Evolutionary conservation across 1,139 yeast species (phyloP), one percentile per base, ranked within the genome.

Genomic region (Debaryomyces robertsiae): DNA sequence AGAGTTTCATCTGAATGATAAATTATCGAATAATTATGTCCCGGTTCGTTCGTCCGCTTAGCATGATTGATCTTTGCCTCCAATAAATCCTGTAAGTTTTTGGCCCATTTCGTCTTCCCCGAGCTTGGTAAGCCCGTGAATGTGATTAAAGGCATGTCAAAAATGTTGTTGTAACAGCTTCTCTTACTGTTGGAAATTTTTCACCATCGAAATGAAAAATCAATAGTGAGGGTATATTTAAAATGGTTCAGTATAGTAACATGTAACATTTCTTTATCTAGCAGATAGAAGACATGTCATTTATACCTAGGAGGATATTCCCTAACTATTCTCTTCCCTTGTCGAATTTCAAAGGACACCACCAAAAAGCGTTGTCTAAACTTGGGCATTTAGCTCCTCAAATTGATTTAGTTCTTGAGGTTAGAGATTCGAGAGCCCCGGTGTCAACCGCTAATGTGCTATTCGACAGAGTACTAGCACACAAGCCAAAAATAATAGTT

Each of bases 321-420:
- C 97, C 97, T 1, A 71, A 75, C 24, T 86, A 84, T 57, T 79
- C 81, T 42, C 76, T 90, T 11, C 74, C 82, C 0, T 62, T 84
- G 27, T 81, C 95, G 4, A 91, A 87, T 60, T 89, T 90, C 65
- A 89, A 89, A 53, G 97, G 97, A 10, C 97, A 91, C 58, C 98
- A 93, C 56, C 80, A 81, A 47, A 83, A 82, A 45, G 96, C 97
- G 0, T 67, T 93, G 27, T 77, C 81, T 35, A 76, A 73, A 48
- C 79, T 91, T 64, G 76, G 82, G 9, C 81, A 79, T 41, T 63
- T 89, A 28, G 81, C 93, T 2, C 90, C 94, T 0, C 93, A 87
- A 50, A 74, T 90, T 24, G 96, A 93, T 56, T 61, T 89, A 36
- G 78, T 93, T 1, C 63, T 93, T 4, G 98, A 93, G 55, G 76